Base-by-base conservation (phyloP, 306 rosid species). In the Quercus mongolica region DNA sequence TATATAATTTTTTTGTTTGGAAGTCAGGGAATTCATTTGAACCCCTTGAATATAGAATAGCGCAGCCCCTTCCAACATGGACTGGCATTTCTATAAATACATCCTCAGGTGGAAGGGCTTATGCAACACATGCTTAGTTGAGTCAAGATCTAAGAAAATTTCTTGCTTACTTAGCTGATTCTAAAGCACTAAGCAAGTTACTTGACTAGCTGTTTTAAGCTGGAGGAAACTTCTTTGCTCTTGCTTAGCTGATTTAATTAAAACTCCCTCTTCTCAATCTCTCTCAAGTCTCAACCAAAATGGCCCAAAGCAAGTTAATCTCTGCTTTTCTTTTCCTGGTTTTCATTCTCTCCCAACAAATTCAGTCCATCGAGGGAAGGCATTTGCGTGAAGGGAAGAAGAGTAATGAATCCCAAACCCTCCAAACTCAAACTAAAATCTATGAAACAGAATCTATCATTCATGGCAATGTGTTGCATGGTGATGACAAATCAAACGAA, bases 351-450 rank as follows among this genome's bases (percentile, higher is more conserved):
- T 77, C 75, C 74, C 73, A 30, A 21, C 71, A 62, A 20, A 73
- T 78, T 30, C 28, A 4, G 20, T 71, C 74, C 31, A 54, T 59
- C 0, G 80, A 87, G 51, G 90, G 87, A 75, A 75, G 96, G 57
- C 26, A 28, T 49, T 81, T 91, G 46, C 71, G 55, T 9, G 77
- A 71, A 64, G 65, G 9, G 31, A 74, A 69, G 41, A 69, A 49
- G 14, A 12, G 26, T 12, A 56, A 18, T 55, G 17, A 79, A 49
- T 52, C 72, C 74, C 59, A 38, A 51, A 76, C 56, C 59, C 68
- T 31, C 78, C 81, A 58, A 73, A 62, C 81, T 10, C 49, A 54
- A 13, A 79, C 28, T 23, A 57, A 75, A 49, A 38, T 52, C 69
- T 17, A n/a, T 25, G 76, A 56, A 55, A n/a, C 31, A 15, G 54